Percentiles rank a stretch among this genome's conserved stretches.
These are phyloP conservation scores for Phoenix roebelenii DNA, from an alignment of 176 grass and related monocot genomes.

Conservation along the genomic window DNA sequence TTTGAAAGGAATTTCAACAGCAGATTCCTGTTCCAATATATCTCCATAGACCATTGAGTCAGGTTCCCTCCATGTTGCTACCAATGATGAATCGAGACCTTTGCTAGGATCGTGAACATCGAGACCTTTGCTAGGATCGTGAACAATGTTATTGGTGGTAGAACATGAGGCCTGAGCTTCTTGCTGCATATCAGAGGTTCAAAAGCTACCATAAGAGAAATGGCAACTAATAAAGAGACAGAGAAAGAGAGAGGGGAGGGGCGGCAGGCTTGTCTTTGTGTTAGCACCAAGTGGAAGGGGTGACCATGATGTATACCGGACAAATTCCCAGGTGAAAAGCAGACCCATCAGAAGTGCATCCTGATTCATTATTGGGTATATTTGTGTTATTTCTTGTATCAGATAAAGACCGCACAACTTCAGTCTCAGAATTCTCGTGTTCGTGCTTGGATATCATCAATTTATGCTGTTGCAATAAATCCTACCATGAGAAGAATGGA, in stretches of 20 bases:
- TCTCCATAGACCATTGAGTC: neutral
- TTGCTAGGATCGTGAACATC: constrained; percentile 18
- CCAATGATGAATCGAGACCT: constrained; percentile 8
- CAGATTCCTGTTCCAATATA: constrained; percentile 17
- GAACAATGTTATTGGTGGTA: constrained; percentile 16
- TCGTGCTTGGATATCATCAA: constrained; percentile 3
- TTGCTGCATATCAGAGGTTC: constrained; percentile 28
- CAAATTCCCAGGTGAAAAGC: no score
- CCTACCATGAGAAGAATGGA: no score
- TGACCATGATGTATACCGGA: no score
- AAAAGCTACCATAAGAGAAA: constrained; percentile 13
- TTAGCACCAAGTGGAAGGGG: no score
- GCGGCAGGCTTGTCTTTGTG: no score
- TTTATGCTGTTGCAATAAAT: constrained; percentile 22
- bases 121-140: constrained; percentile 8
- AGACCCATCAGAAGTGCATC: no score
- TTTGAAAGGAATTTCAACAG: constrained; percentile 30
- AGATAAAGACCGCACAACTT: neutral
- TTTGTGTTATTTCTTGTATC: constrained; percentile 10
- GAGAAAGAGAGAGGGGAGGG: neutral
- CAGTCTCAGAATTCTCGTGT: constrained; percentile 5
- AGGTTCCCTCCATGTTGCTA: neutral
- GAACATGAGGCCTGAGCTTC: constrained; percentile 18
- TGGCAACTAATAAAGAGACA: neutral
- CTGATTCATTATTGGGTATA: constrained; percentile 7